phyloP scores from a whole-genome alignment of 179 eudicot species.

The Beta lomatogona region DNA sequence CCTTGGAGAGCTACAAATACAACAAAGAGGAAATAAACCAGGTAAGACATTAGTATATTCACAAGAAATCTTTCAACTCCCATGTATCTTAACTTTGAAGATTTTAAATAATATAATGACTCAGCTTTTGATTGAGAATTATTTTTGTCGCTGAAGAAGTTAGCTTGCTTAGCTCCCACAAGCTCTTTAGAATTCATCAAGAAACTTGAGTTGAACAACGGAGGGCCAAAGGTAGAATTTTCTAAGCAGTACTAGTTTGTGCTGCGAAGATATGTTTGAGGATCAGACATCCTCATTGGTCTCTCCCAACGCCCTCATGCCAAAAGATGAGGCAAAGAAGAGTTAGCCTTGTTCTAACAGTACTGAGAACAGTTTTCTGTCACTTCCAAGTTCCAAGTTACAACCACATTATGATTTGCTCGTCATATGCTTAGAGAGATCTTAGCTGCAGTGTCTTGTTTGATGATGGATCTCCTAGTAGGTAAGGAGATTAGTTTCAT shows the following conservation, averaged over 20 bases:
- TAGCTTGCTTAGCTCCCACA: not conserved
- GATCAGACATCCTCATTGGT: not conserved
- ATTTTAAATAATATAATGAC: not conserved
- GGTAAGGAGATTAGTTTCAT: no score
- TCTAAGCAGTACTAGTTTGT: not conserved
- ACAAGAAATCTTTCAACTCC: not conserved
- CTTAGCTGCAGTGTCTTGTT: no score
- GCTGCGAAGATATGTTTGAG: not conserved
- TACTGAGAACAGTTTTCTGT: no score
- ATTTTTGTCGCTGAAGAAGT: not conserved
- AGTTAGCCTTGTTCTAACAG: not conserved
- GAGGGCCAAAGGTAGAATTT: not conserved
- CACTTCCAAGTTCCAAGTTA: no score
- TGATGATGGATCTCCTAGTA: no score
- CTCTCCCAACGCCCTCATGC: not conserved
- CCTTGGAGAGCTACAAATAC: conserved; percentile 61
- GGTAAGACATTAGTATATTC: conserved; percentile 39
- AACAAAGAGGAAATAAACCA: conserved; percentile 95
- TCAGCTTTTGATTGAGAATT: not conserved
- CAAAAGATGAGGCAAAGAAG: not conserved
- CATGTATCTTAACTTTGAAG: not conserved
- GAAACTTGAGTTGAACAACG: not conserved
- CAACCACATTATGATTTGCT: no score
- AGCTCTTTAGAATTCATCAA: not conserved
- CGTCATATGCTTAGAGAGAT: no score